Evolutionary conservation across 192 early-diverging fungal species (phyloP).

Genomic region (Rhizophagus sp.): DNA sequence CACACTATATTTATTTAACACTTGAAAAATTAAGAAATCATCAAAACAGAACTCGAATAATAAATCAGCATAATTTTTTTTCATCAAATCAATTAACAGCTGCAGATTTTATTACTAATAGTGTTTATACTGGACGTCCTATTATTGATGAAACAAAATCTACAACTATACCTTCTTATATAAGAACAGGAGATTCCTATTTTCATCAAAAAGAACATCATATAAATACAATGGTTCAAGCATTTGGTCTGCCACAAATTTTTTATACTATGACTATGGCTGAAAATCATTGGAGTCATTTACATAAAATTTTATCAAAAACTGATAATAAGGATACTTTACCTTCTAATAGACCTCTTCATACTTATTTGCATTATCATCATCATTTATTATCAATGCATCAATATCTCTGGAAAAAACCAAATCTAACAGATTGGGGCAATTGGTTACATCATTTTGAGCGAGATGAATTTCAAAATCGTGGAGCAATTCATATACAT

Average conservation of each 20-base stretch:
- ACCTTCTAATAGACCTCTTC: conserved; percentile 7
- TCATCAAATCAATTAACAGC: background rate
- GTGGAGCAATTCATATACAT: conserved; percentile 10
- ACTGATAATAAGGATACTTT: background rate
- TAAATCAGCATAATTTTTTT: too few relatives aligned
- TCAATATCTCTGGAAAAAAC: background rate
- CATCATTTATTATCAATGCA: background rate
- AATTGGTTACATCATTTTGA: conserved; percentile 5
- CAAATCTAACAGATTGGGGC: background rate
- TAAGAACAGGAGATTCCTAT: conserved; percentile 6
- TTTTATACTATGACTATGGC: background rate
- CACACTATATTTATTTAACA: too few relatives aligned
- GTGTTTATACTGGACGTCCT: background rate
- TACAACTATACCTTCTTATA: background rate
- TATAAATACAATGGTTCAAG: background rate
- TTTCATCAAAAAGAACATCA: conserved; percentile 1
- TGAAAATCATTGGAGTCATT: conserved; percentile 3
- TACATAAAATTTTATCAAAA: background rate
- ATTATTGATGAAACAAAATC: conserved; percentile 8
- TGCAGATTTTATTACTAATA: background rate
- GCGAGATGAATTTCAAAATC: conserved; percentile 20
- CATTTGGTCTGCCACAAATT: background rate
- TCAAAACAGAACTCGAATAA: background rate
- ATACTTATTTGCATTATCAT: background rate
- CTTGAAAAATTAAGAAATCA: background rate